Conservation (phyloP, 805 yeast genomes). For the Metschnikowia continentalis region DNA sequence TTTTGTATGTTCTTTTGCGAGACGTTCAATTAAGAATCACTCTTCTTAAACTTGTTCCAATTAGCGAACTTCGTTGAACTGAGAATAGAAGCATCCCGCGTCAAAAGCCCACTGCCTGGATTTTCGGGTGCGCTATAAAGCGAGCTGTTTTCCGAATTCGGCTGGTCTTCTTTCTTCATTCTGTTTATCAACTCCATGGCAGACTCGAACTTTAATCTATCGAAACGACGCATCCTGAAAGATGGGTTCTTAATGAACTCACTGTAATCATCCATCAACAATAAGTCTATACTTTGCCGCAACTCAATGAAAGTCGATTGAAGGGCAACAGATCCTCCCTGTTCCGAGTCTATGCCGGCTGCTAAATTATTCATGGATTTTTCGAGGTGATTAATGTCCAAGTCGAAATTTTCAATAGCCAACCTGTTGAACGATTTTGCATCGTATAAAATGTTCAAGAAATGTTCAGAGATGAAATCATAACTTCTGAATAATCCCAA, state of each 20-base stretch:
- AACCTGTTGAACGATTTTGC: conserved; percentile 54
- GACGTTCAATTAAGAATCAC: conserved; percentile 3
- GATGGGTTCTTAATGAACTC: conserved; percentile 53
- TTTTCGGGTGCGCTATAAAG: conserved; percentile 7
- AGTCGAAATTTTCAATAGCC: conserved; percentile 68
- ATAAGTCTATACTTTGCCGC: conserved; percentile 71
- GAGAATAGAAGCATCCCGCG: conserved; percentile 17
- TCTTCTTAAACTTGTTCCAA: conserved; percentile 25
- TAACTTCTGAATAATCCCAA: conserved; percentile 81
- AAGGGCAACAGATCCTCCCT: conserved; percentile 46
- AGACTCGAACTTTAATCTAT: conserved; percentile 68
- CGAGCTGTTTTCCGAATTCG: conserved; percentile 14
- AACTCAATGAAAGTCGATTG: conserved; percentile 74
- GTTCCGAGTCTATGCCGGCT: conserved; percentile 17
- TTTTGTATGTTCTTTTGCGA: neutral
- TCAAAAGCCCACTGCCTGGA: conserved; percentile 9
- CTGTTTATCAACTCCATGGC: conserved; percentile 61
- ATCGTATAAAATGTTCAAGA: conserved; percentile 56
- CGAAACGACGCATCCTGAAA: conserved; percentile 51
- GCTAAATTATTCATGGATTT: conserved; percentile 39
- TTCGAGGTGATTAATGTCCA: conserved; percentile 78
- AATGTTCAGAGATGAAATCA: conserved; percentile 73
- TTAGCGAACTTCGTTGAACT: conserved; percentile 28
- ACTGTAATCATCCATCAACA: conserved; percentile 60
- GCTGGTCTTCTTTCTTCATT: conserved; percentile 26